These are phyloP conservation scores for Aspergillus flavus DNA, from an alignment of 2,329 filamentous ascomycete species.

Conservation along the genomic window DNA sequence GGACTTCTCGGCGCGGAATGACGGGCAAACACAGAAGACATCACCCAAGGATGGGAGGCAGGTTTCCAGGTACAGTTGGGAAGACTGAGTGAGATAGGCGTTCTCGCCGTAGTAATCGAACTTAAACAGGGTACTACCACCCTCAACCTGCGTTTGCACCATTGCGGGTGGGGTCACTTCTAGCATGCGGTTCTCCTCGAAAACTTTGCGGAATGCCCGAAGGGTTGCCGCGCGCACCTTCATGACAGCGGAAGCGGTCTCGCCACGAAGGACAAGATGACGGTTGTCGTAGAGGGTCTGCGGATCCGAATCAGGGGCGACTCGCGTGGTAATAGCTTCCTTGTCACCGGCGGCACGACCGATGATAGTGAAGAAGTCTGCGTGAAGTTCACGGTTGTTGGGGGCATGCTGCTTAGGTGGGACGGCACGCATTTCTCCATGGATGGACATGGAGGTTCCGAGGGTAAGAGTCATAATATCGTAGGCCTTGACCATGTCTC, in stretches of 20 bases:
- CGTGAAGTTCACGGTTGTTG: conserved; percentile 83
- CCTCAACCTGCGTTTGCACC: conserved; percentile 94
- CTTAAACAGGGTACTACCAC: conserved; percentile 85
- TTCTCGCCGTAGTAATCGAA: conserved; percentile 87
- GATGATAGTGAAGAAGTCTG: conserved; percentile 83
- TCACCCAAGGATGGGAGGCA: conserved; percentile 87
- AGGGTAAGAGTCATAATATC: conserved; percentile 82
- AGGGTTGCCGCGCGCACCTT: conserved; percentile 82
- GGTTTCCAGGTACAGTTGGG: conserved; percentile 96
- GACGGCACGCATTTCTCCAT: conserved; percentile 81
- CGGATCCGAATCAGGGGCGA: conserved; percentile 68
- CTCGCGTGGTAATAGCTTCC: conserved; percentile 86
- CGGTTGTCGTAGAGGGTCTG: conserved; percentile 78
- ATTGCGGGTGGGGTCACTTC: conserved; percentile 89
- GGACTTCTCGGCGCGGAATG: conserved; percentile 96
- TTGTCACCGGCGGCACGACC: conserved; percentile 81
- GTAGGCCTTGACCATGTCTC: conserved; percentile 86
- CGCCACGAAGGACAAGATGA: conserved; percentile 82
- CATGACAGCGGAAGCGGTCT: conserved; percentile 82
- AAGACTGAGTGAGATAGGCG: conserved; percentile 94
- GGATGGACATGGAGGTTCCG: conserved; percentile 83
- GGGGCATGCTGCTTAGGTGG: conserved; percentile 77
- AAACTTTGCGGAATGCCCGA: conserved; percentile 76
- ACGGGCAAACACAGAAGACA: conserved; percentile 97
- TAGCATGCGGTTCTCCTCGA: conserved; percentile 73